These are phyloP conservation scores for Lipomyces orientalis DNA, from an alignment of 805 yeast species.

Conservation along the genomic window DNA sequence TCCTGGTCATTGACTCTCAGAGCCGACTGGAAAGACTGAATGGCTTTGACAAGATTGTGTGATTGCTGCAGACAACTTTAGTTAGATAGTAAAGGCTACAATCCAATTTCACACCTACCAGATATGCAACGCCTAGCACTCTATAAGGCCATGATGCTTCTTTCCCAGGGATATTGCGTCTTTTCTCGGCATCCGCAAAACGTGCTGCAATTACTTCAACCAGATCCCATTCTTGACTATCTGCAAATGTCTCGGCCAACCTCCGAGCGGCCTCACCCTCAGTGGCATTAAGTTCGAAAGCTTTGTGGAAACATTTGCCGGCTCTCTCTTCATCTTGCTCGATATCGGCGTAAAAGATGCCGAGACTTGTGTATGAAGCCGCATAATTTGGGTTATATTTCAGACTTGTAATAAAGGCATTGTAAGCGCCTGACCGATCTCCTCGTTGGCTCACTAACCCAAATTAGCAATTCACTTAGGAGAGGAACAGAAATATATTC, in stretches of 20 bases:
- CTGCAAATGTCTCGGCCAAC: slow-evolving; percentile 72
- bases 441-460: slow-evolving; percentile 29
- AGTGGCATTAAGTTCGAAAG: slow-evolving; percentile 82
- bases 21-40: slow-evolving; percentile 87
- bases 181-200: slow-evolving; percentile 64
- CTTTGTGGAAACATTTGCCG: slow-evolving; percentile 83
- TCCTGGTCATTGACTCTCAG: slow-evolving; percentile 71
- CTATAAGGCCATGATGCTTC: slow-evolving; percentile 77
- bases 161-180: slow-evolving; percentile 33
- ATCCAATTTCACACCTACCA: slow-evolving; percentile 63
- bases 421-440: slow-evolving; percentile 58
- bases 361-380: slow-evolving; percentile 81
- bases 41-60: slow-evolving; percentile 57
- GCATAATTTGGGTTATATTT: slow-evolving; percentile 70
- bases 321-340: slow-evolving; percentile 71
- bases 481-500: neutral
- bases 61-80: slow-evolving; percentile 18
- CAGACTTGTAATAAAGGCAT: slow-evolving; percentile 60
- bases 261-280: slow-evolving; percentile 76
- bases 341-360: slow-evolving; percentile 67
- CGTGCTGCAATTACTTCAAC: slow-evolving; percentile 76
- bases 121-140: slow-evolving; percentile 76
- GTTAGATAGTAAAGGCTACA: slow-evolving; percentile 50
- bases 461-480: slow-evolving; percentile 31
- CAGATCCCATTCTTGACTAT: slow-evolving; percentile 76